phyloP scores from a whole-genome alignment of 2,329 filamentous ascomycete species.

The Nigrograna mackinnonii region DNA sequence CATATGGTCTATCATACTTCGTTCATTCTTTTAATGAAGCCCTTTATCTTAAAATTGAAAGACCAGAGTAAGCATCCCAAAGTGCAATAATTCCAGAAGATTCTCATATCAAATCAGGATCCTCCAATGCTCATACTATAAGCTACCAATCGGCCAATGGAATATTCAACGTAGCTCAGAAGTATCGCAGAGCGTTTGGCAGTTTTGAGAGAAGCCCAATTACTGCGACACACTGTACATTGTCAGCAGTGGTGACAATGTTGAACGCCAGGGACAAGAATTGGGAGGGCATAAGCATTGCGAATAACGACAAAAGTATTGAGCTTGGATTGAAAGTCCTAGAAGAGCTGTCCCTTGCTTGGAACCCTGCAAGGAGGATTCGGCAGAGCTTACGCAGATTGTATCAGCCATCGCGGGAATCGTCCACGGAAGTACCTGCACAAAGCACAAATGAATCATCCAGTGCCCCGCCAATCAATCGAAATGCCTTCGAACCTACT shows the following conservation, averaged over 20 bases:
- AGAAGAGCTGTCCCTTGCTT: not conserved
- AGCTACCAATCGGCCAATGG: not conserved
- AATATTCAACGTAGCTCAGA: not conserved
- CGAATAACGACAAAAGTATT: not conserved
- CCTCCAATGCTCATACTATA: constrained; percentile 22
- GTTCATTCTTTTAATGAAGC: constrained; percentile 35
- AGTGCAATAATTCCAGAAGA: too few species aligned
- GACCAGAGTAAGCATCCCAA: constrained; percentile 24
- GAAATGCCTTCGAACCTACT: too few species aligned
- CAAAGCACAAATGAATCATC: too few species aligned
- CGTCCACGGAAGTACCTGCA: too few species aligned
- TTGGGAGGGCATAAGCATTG: not conserved
- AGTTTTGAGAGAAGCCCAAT: constrained; percentile 40
- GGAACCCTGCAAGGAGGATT: not conserved
- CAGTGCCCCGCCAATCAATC: too few species aligned
- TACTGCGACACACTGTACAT: constrained; percentile 39
- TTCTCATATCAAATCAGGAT: too few species aligned
- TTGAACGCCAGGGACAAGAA: not conserved
- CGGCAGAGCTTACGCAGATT: too few species aligned
- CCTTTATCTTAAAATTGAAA: constrained; percentile 25
- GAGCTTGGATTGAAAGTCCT: not conserved
- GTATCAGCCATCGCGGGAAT: too few species aligned
- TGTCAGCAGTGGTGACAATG: constrained; percentile 35
- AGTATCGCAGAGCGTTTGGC: constrained; percentile 36
- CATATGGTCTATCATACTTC: constrained; percentile 42